Percentiles rank a stretch among this genome's conserved stretches.
These are phyloP conservation scores for Monascus ruber DNA, from an alignment of 2,329 filamentous ascomycete genomes.

Conservation along the genomic window DNA sequence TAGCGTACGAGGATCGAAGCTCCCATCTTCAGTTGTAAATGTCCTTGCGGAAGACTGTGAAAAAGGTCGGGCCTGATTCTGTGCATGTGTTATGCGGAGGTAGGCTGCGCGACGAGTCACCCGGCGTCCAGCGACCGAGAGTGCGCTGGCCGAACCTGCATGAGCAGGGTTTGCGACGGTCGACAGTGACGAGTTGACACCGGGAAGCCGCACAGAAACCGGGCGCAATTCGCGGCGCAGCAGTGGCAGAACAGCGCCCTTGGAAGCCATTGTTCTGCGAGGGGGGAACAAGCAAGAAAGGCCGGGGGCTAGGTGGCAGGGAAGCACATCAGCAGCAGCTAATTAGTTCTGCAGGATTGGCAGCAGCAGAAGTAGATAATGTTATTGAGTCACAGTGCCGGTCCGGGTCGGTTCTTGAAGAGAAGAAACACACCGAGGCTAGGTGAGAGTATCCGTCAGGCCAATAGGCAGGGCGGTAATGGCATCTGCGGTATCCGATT, in stretches of 20 bases:
- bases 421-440: no score
- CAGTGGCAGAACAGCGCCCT: constrained; percentile 28
- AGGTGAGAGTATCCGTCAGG: no score
- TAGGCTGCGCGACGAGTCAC: constrained; percentile 10
- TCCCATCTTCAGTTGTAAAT: constrained; percentile 39
- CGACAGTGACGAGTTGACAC: constrained; percentile 12
- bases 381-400: no score
- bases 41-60: constrained; percentile 31
- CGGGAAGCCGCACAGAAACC: constrained; percentile 17
- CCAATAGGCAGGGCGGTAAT: no score
- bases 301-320: not conserved
- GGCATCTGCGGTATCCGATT: no score
- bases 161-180: constrained; percentile 11
- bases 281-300: not conserved
- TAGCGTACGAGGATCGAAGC: constrained; percentile 54
- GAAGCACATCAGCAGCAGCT: no score
- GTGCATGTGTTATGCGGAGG: constrained; percentile 7
- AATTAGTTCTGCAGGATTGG: no score
- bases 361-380: no score
- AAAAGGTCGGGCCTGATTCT: constrained; percentile 30
- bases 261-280: constrained; percentile 27
- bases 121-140: constrained; percentile 10
- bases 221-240: constrained; percentile 29
- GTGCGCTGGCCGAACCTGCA: constrained; percentile 7
- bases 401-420: no score